Evolutionary conservation across 306 rosid species (phyloP).

Genomic region (Lathyrus aphaca): DNA sequence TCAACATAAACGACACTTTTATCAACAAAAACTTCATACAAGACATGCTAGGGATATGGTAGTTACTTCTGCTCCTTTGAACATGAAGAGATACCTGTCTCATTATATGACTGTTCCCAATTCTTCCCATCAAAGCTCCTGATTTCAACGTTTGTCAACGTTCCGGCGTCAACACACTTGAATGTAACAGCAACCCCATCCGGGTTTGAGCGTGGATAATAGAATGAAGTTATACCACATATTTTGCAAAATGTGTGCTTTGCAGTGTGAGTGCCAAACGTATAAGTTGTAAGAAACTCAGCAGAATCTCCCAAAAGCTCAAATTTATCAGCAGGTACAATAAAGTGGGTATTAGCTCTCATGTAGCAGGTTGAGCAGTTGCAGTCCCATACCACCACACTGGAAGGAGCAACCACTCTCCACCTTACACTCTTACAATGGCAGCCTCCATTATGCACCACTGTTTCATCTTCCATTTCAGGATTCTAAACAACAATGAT

Average conservation of each 20-base stretch:
- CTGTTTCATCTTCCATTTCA: constrained; percentile 62
- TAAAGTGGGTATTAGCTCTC: constrained; percentile 68
- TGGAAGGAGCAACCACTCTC: constrained; percentile 65
- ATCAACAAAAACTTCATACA: constrained; percentile 12
- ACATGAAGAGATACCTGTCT: constrained; percentile 46
- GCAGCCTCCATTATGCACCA: constrained; percentile 80
- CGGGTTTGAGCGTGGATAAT: constrained; percentile 80
- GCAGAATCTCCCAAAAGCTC: constrained; percentile 66
- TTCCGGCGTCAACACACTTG: constrained; percentile 85
- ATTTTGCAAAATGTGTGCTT: constrained; percentile 82
- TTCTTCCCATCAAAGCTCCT: constrained; percentile 69
- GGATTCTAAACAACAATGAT: constrained; percentile 23
- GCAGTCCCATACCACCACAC: constrained; percentile 79
- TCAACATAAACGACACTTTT: too few species aligned
- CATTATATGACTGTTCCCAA: constrained; percentile 56
- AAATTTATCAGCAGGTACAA: constrained; percentile 64
- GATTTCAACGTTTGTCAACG: constrained; percentile 62
- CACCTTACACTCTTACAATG: constrained; percentile 86
- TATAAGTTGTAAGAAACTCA: constrained; percentile 72
- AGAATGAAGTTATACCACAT: constrained; percentile 91
- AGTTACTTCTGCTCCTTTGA: constrained; percentile 54
- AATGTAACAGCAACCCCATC: constrained; percentile 79
- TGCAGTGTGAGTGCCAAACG: constrained; percentile 79
- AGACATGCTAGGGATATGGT: not conserved
- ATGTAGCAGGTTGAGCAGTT: constrained; percentile 78